Evolutionary conservation across 768 basidiomycete species (phyloP), one percentile per base, ranked within the genome.

Genomic region (Zangia roseola): DNA sequence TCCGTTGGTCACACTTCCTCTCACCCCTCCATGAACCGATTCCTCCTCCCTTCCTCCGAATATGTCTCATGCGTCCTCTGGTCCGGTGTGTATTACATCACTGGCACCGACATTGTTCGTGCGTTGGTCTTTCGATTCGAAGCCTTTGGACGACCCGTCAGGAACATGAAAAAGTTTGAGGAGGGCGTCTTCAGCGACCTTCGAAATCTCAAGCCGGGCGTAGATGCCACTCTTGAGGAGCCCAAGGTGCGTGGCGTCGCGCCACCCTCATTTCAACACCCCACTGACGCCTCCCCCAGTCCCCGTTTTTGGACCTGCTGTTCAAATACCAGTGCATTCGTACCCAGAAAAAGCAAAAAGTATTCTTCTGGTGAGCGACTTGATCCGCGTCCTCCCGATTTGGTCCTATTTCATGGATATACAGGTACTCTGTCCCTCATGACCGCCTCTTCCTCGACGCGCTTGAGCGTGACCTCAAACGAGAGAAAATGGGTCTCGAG

Each of bases 271-370:
- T n/a, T 28, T 37, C 43, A 26, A 14, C n/a, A 35, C 46, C 20
- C 20, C 12, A 35, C 45, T 38, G 36, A 55, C 20, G 19, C 24
- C 36, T 10, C 21, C 17, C 50, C 13, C 61, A 95, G 94, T 90
- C 91, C 39, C 87, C 89, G 0, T 94, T 97, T 71, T 76, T 97
- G 16, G 94, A 97, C 59, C 78, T 94, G 23, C 72, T 97, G 10
- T 97, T 97, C 82, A 94, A 94, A 68, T 94, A 90, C 59, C 92
- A 94, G 64, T 95, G 94, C 65, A 97, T 97, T 57, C 83, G 94
- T 33, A 97, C 94, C 1, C 94, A 97, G 68, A 97, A 97, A 79
- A 97, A 97, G 73, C 94, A 95, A 73, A 94, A 97, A 68, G 94
- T 97, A n/a, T 97, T 97, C 64, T 97, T 91, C 68, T 97, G 94